phyloP scores from a whole-genome alignment of 1,284 basidiomycete genomes.

The Coniferiporia sulphurascens region DNA sequence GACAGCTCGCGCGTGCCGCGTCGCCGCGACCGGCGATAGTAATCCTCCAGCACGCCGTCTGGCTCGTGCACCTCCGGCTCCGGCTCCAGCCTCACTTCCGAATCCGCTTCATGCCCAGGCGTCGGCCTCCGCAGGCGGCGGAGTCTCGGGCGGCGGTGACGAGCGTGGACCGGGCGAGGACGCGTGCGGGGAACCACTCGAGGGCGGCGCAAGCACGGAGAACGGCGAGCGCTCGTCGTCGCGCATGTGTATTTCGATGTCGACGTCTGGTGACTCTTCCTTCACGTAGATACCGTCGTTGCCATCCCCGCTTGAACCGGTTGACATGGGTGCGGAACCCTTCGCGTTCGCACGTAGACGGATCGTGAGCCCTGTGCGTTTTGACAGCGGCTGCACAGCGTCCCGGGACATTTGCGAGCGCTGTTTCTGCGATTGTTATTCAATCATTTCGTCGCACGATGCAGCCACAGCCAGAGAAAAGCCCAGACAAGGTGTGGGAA shows the following conservation, averaged over 20 bases:
- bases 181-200: neutral
- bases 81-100: neutral
- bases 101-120: neutral
- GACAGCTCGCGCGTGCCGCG: slow-evolving; percentile 11
- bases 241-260: neutral
- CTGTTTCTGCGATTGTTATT: slow-evolving; percentile 2
- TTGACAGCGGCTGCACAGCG: neutral
- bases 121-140: slow-evolving; percentile 3
- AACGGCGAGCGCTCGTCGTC: neutral
- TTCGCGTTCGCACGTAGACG: neutral
- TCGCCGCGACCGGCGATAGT: slow-evolving; percentile 13
- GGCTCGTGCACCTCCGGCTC: neutral
- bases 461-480: neutral
- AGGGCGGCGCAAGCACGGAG: too few species aligned
- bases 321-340: neutral
- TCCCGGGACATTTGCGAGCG: neutral
- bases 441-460: neutral
- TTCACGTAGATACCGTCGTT: neutral
- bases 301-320: neutral
- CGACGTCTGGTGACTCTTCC: slow-evolving; percentile 3
- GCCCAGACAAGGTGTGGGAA: neutral
- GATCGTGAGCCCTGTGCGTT: slow-evolving; percentile 4
- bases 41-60: slow-evolving; percentile 15
- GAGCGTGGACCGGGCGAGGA: slow-evolving; percentile 5
- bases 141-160: slow-evolving; percentile 6